phyloP scores from a whole-genome alignment of 306 rosid species.

The Cucurbita maxima region DNA sequence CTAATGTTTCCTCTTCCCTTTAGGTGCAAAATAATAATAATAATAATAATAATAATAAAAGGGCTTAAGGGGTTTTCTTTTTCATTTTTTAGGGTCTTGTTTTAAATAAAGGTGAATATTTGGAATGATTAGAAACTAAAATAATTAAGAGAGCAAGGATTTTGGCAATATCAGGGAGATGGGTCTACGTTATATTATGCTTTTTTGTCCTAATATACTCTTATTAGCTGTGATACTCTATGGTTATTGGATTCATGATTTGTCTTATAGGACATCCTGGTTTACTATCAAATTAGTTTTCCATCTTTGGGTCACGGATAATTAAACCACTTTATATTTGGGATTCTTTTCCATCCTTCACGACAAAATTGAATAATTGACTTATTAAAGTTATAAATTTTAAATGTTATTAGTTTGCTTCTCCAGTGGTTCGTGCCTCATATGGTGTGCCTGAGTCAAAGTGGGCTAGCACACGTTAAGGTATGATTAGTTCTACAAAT shows the following conservation, averaged over 20 bases:
- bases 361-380: neutral
- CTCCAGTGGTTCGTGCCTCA: too few species aligned
- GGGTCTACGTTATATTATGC: neutral
- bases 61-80: constrained; percentile 2
- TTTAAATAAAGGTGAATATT: constrained; percentile 6
- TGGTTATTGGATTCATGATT: neutral
- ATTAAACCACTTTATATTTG: neutral
- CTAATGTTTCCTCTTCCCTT: constrained; percentile 33
- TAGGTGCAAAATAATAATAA: constrained; percentile 5
- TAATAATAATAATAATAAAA: too few species aligned
- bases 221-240: neutral
- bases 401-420: neutral
- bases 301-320: neutral
- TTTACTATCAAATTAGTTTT: neutral
- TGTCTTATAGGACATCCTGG: neutral
- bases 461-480: too few species aligned
- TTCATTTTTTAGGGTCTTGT: neutral
- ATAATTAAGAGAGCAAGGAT: constrained; percentile 21
- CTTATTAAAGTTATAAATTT: neutral
- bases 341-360: neutral
- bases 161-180: neutral
- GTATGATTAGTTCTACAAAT: too few species aligned
- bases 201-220: neutral
- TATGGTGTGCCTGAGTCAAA: too few species aligned
- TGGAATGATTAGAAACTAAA: constrained; percentile 34